Percentiles rank a stretch among this genome's conserved stretches.
Evolutionary conservation across 345 rosid species (phyloP).

Genomic region (Turritis glabra): DNA sequence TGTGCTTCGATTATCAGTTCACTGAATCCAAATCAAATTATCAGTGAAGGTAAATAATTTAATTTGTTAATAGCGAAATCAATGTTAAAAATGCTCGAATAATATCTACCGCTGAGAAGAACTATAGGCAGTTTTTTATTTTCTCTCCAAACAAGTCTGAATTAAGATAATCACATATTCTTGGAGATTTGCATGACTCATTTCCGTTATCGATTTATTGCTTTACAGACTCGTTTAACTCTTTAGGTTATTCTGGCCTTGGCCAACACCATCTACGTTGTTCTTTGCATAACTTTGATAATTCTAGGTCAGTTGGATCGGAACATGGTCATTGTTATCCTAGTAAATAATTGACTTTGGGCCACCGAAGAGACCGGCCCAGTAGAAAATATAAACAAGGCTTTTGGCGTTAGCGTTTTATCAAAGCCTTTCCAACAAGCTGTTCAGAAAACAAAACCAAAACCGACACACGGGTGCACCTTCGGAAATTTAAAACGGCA

Average conservation of each 20-base stretch:
- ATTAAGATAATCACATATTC: background rate
- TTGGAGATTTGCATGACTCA: background rate
- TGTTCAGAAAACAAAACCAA: background rate
- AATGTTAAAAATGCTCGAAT: background rate
- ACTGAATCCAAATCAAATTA: background rate
- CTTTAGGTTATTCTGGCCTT: background rate
- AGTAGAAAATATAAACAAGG: background rate
- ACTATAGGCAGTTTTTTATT: background rate
- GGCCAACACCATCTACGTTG: background rate
- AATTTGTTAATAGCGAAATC: background rate
- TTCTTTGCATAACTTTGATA: background rate
- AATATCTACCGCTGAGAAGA: background rate
- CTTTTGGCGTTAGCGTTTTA: background rate
- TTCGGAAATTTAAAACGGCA: background rate
- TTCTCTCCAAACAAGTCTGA: background rate
- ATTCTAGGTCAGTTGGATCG: background rate
- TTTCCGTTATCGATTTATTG: background rate
- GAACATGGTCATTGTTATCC: background rate
- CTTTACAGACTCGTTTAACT: background rate
- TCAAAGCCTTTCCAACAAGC: background rate
- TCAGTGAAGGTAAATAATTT: background rate
- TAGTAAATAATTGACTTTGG: background rate
- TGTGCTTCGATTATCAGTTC: background rate
- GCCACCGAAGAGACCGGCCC: constrained; percentile 15
- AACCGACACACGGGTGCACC: background rate